phyloP scores from a whole-genome alignment of 345 rosid species.

The Trapa incisa region DNA sequence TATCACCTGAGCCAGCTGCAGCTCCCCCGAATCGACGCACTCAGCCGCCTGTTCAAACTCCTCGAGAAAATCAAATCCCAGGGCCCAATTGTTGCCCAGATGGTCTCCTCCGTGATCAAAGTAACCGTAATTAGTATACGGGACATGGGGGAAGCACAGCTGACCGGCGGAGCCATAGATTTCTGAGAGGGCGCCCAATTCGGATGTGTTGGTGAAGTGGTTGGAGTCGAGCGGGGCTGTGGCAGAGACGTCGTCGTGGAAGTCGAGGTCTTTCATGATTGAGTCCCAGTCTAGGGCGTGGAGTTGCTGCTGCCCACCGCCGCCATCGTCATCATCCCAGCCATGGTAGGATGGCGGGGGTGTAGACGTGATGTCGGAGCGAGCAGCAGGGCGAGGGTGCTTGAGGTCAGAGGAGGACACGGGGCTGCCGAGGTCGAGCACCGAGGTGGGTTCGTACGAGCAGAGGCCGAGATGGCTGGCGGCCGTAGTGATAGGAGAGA shows the following conservation, averaged over 20 bases:
- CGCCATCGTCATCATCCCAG: slow-evolving; percentile 47
- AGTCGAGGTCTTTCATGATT: slow-evolving; percentile 63
- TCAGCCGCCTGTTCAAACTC: slow-evolving; percentile 74
- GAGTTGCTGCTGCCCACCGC: slow-evolving; percentile 46
- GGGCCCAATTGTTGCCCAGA: slow-evolving; percentile 7
- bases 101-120: slow-evolving; percentile 16
- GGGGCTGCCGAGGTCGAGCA: slow-evolving; percentile 56
- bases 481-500: background rate
- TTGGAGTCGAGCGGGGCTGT: slow-evolving; percentile 12
- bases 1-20: slow-evolving; percentile 63
- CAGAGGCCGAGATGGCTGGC: slow-evolving; percentile 5
- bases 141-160: slow-evolving; percentile 1
- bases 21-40: slow-evolving; percentile 67
- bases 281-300: slow-evolving; percentile 83
- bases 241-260: slow-evolving; percentile 52
- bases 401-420: slow-evolving; percentile 31
- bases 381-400: slow-evolving; percentile 2
- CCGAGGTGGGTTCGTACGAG: slow-evolving; percentile 70
- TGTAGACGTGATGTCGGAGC: slow-evolving; percentile 1
- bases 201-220: slow-evolving; percentile 18
- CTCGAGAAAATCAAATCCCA: slow-evolving; percentile 48
- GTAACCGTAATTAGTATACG: slow-evolving; percentile 5
- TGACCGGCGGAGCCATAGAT: slow-evolving; percentile 12
- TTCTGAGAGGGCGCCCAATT: slow-evolving; percentile 36
- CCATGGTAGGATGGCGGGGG: slow-evolving; percentile 14